Conservation (phyloP, 1,284 basidiomycete genomes). For the Ganoderma leucocontextum region DNA sequence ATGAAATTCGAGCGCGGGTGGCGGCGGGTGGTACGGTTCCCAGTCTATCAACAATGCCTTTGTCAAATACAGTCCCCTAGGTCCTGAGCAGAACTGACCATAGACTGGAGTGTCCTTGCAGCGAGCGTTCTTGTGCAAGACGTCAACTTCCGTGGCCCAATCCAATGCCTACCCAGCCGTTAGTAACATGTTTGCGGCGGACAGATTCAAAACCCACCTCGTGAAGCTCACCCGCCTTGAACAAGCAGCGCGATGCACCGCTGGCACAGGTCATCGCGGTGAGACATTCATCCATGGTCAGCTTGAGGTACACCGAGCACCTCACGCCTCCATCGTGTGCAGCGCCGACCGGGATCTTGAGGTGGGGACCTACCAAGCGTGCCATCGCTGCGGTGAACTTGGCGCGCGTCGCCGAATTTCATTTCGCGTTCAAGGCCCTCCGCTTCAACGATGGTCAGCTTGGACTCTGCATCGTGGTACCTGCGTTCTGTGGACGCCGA, state of each 20-base stretch:
- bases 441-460: slow-evolving; percentile 16
- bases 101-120: slow-evolving; percentile 16
- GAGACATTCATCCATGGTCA: slow-evolving; percentile 31
- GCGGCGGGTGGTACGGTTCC: slow-evolving; percentile 17
- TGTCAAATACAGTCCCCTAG: no score
- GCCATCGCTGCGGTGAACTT: slow-evolving; percentile 23
- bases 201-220: slow-evolving; percentile 12
- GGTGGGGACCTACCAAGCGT: slow-evolving; percentile 18
- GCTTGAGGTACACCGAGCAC: slow-evolving; percentile 23
- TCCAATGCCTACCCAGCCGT: slow-evolving; percentile 23
- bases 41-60: slow-evolving; percentile 19
- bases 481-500: not conserved
- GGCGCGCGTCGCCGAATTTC: slow-evolving; percentile 19
- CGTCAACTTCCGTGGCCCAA: slow-evolving; percentile 28
- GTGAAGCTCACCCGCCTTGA: slow-evolving; percentile 8
- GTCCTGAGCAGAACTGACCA: slow-evolving; percentile 9
- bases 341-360: slow-evolving; percentile 21
- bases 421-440: slow-evolving; percentile 20
- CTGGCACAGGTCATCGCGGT: slow-evolving; percentile 31
- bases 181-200: not conserved
- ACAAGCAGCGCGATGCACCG: slow-evolving; percentile 22
- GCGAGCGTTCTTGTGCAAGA: slow-evolving; percentile 29
- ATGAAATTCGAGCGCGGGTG: slow-evolving; percentile 28
- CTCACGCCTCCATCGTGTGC: slow-evolving; percentile 26
- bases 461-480: slow-evolving; percentile 24